Conservation (phyloP, 306 rosid species). For the Lathyrus sativus region DNA sequence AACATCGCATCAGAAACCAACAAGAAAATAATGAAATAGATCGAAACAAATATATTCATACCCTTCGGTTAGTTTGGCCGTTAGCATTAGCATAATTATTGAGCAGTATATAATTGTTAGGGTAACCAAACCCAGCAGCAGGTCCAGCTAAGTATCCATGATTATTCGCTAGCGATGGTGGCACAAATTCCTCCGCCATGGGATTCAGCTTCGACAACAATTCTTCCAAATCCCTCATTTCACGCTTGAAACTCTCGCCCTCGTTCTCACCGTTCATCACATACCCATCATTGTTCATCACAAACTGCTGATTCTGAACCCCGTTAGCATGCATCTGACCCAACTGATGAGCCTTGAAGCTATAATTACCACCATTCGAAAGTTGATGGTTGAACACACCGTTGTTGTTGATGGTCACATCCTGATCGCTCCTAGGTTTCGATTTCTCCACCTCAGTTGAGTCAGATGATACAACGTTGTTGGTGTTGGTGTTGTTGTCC, state of each 20-base stretch:
- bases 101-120: constrained; percentile 53
- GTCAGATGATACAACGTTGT: constrained; percentile 55
- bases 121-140: constrained; percentile 61
- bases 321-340: constrained; percentile 62
- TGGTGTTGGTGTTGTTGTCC: constrained; percentile 42
- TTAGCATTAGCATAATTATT: constrained; percentile 50
- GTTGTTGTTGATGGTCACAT: constrained; percentile 36
- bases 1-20: constrained; percentile 1
- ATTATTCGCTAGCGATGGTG: constrained; percentile 62
- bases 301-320: constrained; percentile 53
- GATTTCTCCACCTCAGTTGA: constrained; percentile 63
- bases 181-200: constrained; percentile 97
- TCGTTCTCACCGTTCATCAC: constrained; percentile 53
- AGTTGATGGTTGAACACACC: constrained; percentile 47
- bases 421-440: constrained; percentile 64
- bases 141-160: constrained; percentile 52
- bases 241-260: constrained; percentile 63
- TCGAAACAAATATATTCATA: constrained; percentile 34
- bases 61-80: constrained; percentile 61
- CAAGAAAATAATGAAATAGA: constrained; percentile 7
- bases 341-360: constrained; percentile 52
- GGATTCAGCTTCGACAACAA: constrained; percentile 89
- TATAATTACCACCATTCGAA: constrained; percentile 47
- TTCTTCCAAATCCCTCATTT: constrained; percentile 97
- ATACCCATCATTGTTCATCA: constrained; percentile 55